Conservation (phyloP, 1,284 basidiomycete genomes). For the Ceratobasidium sp. region DNA sequence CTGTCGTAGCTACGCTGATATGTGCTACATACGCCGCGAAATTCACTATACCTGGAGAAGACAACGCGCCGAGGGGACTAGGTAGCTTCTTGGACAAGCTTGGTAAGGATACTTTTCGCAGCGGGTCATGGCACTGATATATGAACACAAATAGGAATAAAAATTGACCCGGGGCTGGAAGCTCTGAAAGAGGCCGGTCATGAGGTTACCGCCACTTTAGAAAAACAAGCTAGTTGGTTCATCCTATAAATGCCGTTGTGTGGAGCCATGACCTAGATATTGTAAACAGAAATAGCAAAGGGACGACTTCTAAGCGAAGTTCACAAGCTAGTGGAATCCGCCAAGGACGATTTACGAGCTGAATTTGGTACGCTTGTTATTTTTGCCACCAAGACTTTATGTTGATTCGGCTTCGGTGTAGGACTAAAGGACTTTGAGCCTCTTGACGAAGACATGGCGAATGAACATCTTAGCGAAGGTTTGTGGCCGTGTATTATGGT, state of each 20-base stretch:
- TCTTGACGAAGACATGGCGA: background rate
- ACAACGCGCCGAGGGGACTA: no score
- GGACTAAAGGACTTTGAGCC: background rate
- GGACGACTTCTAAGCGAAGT: background rate
- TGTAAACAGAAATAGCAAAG: background rate
- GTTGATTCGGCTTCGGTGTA: background rate
- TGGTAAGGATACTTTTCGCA: conserved; percentile 7
- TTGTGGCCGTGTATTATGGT: background rate
- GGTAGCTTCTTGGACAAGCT: conserved; percentile 6
- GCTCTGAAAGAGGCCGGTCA: conserved; percentile 13
- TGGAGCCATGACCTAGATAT: background rate
- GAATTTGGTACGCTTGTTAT: conserved; percentile 1
- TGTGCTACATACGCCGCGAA: background rate
- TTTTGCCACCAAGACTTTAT: background rate
- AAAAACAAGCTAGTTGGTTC: background rate
- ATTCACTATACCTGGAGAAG: background rate
- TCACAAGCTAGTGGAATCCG: background rate
- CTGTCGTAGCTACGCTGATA: background rate
- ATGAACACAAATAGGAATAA: background rate
- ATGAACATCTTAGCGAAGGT: background rate
- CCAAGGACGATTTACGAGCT: conserved; percentile 7
- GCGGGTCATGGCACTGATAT: no score
- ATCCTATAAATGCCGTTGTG: background rate
- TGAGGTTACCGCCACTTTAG: background rate
- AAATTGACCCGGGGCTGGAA: background rate